Conservation (phyloP, 306 rosid genomes). For the Quercus robur region DNA sequence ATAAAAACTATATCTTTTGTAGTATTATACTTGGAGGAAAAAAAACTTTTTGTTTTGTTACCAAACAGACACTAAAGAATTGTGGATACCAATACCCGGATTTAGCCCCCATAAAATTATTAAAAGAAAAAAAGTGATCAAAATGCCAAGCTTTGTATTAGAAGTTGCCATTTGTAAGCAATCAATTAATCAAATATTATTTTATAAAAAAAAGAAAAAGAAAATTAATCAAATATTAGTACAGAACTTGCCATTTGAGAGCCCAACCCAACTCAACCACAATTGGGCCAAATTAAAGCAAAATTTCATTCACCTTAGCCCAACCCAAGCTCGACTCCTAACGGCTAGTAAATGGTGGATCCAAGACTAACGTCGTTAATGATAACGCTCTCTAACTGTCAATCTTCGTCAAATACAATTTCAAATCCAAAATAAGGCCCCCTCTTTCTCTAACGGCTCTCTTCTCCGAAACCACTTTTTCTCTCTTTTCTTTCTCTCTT, state of each 20-base stretch:
- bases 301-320: background rate
- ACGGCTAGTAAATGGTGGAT: slow-evolving; percentile 36
- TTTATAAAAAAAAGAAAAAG: too few species aligned
- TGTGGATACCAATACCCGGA: too few species aligned
- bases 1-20: too few species aligned
- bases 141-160: too few species aligned
- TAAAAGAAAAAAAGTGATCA: too few species aligned
- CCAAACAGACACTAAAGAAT: too few species aligned
- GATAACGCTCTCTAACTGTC: slow-evolving; percentile 9
- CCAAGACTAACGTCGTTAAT: slow-evolving; percentile 20
- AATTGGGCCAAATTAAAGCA: background rate
- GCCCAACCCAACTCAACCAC: background rate
- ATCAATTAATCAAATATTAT: too few species aligned
- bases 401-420: background rate
- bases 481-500: background rate
- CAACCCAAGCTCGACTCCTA: slow-evolving; percentile 12
- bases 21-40: too few species aligned
- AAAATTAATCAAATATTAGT: too few species aligned
- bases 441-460: slow-evolving; percentile 34
- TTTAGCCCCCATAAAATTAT: too few species aligned
- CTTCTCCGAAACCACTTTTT: slow-evolving; percentile 6
- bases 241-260: background rate
- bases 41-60: too few species aligned
- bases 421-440: slow-evolving; percentile 17
- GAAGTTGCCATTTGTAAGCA: too few species aligned